These are phyloP conservation scores for Neodidymelliopsis sp. DNA, from an alignment of 2,329 filamentous ascomycete species.

Conservation along the genomic window DNA sequence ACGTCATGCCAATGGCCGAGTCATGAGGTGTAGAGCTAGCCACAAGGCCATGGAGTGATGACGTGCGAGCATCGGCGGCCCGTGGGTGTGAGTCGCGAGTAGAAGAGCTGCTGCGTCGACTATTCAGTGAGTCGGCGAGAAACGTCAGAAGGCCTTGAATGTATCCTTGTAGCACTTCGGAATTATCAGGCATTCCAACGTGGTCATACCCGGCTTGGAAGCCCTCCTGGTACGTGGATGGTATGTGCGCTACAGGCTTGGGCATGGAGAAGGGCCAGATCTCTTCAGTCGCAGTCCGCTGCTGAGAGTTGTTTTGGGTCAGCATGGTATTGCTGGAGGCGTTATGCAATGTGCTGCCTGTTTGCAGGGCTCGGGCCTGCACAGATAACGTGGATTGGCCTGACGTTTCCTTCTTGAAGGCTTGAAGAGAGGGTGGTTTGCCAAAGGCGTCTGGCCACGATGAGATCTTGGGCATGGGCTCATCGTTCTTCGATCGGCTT, in stretches of 20 bases:
- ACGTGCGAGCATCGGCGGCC: slow-evolving; percentile 23
- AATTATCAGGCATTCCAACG: slow-evolving; percentile 40
- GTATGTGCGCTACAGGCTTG: slow-evolving; percentile 31
- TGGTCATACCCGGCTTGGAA: slow-evolving; percentile 49
- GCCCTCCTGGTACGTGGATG: slow-evolving; percentile 48
- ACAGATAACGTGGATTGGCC: slow-evolving; percentile 8
- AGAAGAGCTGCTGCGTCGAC: slow-evolving; percentile 20
- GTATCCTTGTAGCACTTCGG: slow-evolving; percentile 45
- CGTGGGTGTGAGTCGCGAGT: slow-evolving; percentile 17
- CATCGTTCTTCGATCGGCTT: slow-evolving; percentile 28
- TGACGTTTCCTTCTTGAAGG: slow-evolving; percentile 22
- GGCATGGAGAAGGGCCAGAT: slow-evolving; percentile 31
- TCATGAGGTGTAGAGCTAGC: slow-evolving; percentile 36
- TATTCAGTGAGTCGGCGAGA: slow-evolving; percentile 38
- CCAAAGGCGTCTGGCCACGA: slow-evolving; percentile 44
- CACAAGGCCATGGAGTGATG: slow-evolving; percentile 39
- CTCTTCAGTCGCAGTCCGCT: slow-evolving; percentile 29
- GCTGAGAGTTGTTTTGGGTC: slow-evolving; percentile 22
- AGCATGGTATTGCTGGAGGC: slow-evolving; percentile 22
- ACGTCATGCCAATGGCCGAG: slow-evolving; percentile 38
- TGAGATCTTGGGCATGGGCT: slow-evolving; percentile 34
- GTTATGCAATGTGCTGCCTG: slow-evolving; percentile 12
- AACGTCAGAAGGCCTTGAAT: slow-evolving; percentile 43
- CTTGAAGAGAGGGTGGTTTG: slow-evolving; percentile 29
- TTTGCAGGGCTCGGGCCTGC: slow-evolving; percentile 17